Conservation (phyloP, 192 early-diverging fungal species). For the Pilobolus umbonatus region DNA sequence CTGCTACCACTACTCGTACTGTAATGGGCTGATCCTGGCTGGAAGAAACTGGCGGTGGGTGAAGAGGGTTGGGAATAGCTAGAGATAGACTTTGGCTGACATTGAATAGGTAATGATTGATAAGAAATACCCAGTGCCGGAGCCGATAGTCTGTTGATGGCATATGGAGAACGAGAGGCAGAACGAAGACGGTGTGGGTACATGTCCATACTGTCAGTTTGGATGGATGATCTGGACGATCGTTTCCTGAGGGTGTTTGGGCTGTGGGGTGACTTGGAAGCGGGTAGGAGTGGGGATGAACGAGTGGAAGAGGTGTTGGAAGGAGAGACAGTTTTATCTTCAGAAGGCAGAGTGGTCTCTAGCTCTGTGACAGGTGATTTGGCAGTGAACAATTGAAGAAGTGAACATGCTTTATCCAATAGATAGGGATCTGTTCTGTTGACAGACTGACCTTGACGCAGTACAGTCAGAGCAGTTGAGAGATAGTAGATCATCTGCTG, state of each 20-base stretch:
- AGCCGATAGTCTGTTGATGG: conserved; percentile 17
- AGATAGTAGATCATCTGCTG: conserved; percentile 32
- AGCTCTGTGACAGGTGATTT: conserved; percentile 10
- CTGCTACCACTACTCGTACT: not conserved
- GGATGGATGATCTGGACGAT: not conserved
- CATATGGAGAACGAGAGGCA: not conserved
- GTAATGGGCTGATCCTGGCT: not conserved
- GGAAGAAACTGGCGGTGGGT: conserved; percentile 13
- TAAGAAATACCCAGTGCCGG: conserved; percentile 4
- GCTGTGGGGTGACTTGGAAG: conserved; percentile 3
- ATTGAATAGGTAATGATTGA: not conserved
- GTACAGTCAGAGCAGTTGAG: conserved; percentile 22
- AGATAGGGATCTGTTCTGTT: not conserved
- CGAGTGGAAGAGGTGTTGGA: conserved; percentile 10
- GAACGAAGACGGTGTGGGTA: not conserved
- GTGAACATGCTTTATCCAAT: not conserved
- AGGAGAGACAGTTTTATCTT: not conserved
- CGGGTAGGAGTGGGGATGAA: conserved; percentile 10
- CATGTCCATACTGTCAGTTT: not conserved
- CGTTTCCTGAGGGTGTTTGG: not conserved
- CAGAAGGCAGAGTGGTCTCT: not conserved
- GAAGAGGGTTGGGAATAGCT: conserved; percentile 21
- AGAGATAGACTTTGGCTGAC: not conserved
- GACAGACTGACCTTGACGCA: not conserved
- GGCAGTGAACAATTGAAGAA: not conserved